Conservation (phyloP, 768 basidiomycete species). For the Naganishia friedmannii region DNA sequence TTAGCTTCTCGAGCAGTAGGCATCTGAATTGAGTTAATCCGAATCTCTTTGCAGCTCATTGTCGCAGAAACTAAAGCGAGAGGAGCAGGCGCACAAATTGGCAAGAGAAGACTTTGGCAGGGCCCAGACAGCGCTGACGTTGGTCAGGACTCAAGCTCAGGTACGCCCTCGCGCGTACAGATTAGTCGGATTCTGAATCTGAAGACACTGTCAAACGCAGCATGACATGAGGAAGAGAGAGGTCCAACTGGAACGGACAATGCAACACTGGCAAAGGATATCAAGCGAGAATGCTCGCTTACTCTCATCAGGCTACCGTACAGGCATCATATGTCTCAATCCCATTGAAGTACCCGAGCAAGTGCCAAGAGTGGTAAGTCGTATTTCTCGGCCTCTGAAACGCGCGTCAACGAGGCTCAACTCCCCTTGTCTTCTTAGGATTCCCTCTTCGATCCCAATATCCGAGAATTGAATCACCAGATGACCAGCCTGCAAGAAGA, state of each 20-base stretch:
- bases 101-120: slow-evolving; percentile 34
- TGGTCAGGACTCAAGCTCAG: slow-evolving; percentile 37
- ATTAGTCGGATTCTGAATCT: not conserved
- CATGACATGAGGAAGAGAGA: slow-evolving; percentile 32
- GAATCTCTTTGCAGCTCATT: not conserved
- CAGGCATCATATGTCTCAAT: slow-evolving; percentile 30
- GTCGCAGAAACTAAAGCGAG: slow-evolving; percentile 30
- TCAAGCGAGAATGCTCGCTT: slow-evolving; percentile 29
- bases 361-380: slow-evolving; percentile 30
- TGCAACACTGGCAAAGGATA: slow-evolving; percentile 31
- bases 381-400: not conserved
- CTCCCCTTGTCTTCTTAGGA: slow-evolving; percentile 3
- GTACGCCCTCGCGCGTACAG: slow-evolving; percentile 13
- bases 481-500: slow-evolving; percentile 49
- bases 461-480: slow-evolving; percentile 44
- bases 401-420: not conserved
- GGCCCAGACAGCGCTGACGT: slow-evolving; percentile 34
- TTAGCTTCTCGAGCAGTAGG: not conserved
- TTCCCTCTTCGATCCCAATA: slow-evolving; percentile 41
- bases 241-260: slow-evolving; percentile 27
- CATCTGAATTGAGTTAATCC: not conserved
- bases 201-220: not conserved
- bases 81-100: slow-evolving; percentile 33
- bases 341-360: slow-evolving; percentile 17
- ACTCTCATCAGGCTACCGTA: slow-evolving; percentile 4